Base-by-base conservation (phyloP, 202 grass and related monocot species). In the Panicum hallii region DNA sequence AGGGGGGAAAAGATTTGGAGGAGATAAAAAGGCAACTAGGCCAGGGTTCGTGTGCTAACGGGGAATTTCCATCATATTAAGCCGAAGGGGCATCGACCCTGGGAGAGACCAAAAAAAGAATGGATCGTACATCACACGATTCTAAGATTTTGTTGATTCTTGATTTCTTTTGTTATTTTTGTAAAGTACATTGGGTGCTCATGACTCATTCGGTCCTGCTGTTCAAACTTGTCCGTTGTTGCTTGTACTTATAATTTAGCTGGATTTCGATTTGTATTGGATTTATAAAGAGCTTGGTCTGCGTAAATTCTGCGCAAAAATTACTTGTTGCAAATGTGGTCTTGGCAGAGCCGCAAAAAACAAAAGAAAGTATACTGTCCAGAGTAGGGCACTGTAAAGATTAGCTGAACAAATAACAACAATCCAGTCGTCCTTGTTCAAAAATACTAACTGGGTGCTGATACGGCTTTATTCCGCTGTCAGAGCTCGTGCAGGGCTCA, bases 111-210 rank as follows among this genome's bases (percentile, higher is more conserved):
- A 4, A 14, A 17, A 17, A 14, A 32, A 49, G 48, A 44, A 2
- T 28, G 79, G 84, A 74, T 87, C 69, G 75, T 83, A 49, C 75
- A 71, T 63, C 53, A 34, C 11, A 26, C 75, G 84, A 71, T 87
- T 90, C 80, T 10, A 32, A 64, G 75, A 77, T 87, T 87, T 90
- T 87, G 70, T 62, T 76, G 20, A 50, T 81, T 84, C 55, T 48
- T 81, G 11, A 20, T 70, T 82, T 72, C 41, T 74, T 90, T 75
- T 19, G 26, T 48, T 87, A 10, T n/a, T 84, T 87, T 17, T 87
- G 80, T 65, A 90, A 84, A 80, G 74, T 70, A 16, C 43, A 67
- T 67, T 11, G 43, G 17, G 68, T 83, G 75, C 20, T n/a, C 50
- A 15, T 16, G 16, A 69, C 32, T 57, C 62, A 61, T 8, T 17